Conservation (phyloP, 495 filamentous ascomycete genomes). For the Pyrenula massariospora region DNA sequence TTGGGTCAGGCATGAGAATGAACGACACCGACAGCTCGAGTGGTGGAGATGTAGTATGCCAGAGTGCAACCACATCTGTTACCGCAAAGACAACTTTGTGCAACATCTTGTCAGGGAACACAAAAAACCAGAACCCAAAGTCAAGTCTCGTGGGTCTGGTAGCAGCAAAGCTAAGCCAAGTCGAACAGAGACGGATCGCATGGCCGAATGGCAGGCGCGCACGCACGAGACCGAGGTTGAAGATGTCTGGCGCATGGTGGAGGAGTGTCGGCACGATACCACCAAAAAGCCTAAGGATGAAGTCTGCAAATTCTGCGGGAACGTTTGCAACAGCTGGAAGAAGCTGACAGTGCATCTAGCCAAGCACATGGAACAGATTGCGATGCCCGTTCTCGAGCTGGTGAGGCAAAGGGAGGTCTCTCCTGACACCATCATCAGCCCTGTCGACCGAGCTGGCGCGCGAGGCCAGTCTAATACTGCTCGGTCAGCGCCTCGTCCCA, state of each 20-base stretch:
- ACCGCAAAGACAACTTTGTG: slow-evolving; percentile 88
- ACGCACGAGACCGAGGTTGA: slow-evolving; percentile 33
- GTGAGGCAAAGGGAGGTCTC: slow-evolving; percentile 48
- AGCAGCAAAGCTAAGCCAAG: slow-evolving; percentile 9
- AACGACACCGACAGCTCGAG: slow-evolving; percentile 82
- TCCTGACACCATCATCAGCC: slow-evolving; percentile 50
- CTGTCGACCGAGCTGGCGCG: slow-evolving; percentile 34
- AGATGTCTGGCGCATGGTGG: slow-evolving; percentile 64
- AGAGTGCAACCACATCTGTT: slow-evolving; percentile 78
- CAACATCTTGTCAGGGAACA: slow-evolving; percentile 93
- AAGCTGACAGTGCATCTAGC: slow-evolving; percentile 88
- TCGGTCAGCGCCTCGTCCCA: neutral
- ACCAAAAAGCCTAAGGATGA: slow-evolving; percentile 57
- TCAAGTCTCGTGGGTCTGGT: slow-evolving; percentile 28
- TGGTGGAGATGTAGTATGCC: slow-evolving; percentile 80
- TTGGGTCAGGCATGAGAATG: slow-evolving; percentile 94
- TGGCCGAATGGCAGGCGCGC: slow-evolving; percentile 32
- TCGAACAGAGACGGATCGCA: slow-evolving; percentile 11
- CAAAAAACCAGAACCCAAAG: slow-evolving; percentile 70
- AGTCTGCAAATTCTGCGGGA: slow-evolving; percentile 83
- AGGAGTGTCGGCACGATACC: slow-evolving; percentile 66
- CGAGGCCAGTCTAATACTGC: neutral
- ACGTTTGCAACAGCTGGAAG: slow-evolving; percentile 76
- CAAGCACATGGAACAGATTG: slow-evolving; percentile 95
- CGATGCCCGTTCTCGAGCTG: slow-evolving; percentile 70